Percentiles rank a stretch among this genome's conserved stretches.
Evolutionary conservation across 1,139 yeast species (phyloP).

Genomic region (Nadsonia starkeyi-henricii): DNA sequence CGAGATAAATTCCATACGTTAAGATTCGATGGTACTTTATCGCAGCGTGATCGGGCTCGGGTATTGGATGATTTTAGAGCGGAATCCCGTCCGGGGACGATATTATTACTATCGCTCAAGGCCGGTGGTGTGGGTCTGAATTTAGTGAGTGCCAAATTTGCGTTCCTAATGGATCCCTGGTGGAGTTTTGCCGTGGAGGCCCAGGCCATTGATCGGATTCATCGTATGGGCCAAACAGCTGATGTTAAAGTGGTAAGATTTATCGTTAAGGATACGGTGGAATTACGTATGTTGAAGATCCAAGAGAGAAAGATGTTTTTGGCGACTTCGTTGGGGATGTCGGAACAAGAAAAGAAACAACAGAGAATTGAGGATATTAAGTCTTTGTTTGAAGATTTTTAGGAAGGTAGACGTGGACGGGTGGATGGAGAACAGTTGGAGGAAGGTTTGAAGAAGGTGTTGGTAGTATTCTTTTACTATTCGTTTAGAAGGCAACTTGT

Average conservation of each 20-base stretch:
- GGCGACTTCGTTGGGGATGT: conserved; percentile 74
- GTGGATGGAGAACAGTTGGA: too few species aligned
- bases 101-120: conserved; percentile 62
- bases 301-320: conserved; percentile 77
- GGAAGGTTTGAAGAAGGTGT: too few species aligned
- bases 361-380: conserved; percentile 73
- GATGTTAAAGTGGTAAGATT: conserved; percentile 67
- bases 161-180: conserved; percentile 95
- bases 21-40: conserved; percentile 74
- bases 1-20: conserved; percentile 33
- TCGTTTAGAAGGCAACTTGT: too few species aligned
- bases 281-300: conserved; percentile 74
- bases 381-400: conserved; percentile 42
- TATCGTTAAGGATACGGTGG: conserved; percentile 75
- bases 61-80: conserved; percentile 44
- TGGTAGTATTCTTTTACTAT: too few species aligned
- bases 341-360: conserved; percentile 59
- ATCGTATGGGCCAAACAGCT: conserved; percentile 73
- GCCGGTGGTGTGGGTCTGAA: conserved; percentile 96
- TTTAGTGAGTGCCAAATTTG: conserved; percentile 71
- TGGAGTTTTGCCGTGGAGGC: conserved; percentile 94
- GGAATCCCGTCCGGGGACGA: conserved; percentile 29
- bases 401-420: too few species aligned
- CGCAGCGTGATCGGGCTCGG: conserved; percentile 48
- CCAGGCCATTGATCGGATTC: conserved; percentile 90